Percentiles rank a stretch among this genome's conserved stretches.
These are phyloP conservation scores for Epichloe amarillans DNA, from an alignment of 2,329 filamentous ascomycete species.

Conservation along the genomic window DNA sequence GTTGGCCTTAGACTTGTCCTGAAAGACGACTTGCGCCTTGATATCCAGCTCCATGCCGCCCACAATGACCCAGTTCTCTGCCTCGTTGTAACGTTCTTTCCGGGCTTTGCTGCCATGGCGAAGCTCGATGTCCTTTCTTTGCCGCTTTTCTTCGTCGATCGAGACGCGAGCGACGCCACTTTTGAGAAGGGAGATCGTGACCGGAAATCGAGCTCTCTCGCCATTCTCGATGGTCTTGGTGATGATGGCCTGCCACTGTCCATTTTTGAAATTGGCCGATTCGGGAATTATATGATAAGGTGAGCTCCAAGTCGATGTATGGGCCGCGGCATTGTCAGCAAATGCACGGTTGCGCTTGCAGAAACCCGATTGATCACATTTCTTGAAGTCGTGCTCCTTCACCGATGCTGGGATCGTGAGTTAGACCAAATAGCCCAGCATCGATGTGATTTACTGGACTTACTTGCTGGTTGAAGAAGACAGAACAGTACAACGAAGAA, in stretches of 20 bases:
- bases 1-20: slow-evolving; percentile 55
- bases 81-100: slow-evolving; percentile 93
- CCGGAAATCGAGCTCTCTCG: slow-evolving; percentile 63
- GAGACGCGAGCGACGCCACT: slow-evolving; percentile 79
- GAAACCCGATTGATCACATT: slow-evolving; percentile 89
- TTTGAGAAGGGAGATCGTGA: slow-evolving; percentile 79
- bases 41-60: slow-evolving; percentile 65
- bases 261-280: slow-evolving; percentile 63
- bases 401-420: slow-evolving; percentile 48
- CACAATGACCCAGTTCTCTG: slow-evolving; percentile 72
- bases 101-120: slow-evolving; percentile 70
- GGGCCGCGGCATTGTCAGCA: slow-evolving; percentile 60
- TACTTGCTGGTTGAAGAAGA: slow-evolving; percentile 53
- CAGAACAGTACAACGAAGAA: slow-evolving; percentile 45
- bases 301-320: slow-evolving; percentile 57
- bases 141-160: slow-evolving; percentile 81
- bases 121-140: slow-evolving; percentile 78
- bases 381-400: slow-evolving; percentile 96
- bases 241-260: slow-evolving; percentile 67
- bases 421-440: neutral
- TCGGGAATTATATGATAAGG: slow-evolving; percentile 67
- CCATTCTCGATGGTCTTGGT: slow-evolving; percentile 58
- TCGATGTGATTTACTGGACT: slow-evolving; percentile 12
- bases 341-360: slow-evolving; percentile 88
- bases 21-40: slow-evolving; percentile 52